Percentiles rank a stretch among this genome's conserved stretches.
Evolutionary conservation across 345 rosid species (phyloP).

Genomic region (Camelina sativa): DNA sequence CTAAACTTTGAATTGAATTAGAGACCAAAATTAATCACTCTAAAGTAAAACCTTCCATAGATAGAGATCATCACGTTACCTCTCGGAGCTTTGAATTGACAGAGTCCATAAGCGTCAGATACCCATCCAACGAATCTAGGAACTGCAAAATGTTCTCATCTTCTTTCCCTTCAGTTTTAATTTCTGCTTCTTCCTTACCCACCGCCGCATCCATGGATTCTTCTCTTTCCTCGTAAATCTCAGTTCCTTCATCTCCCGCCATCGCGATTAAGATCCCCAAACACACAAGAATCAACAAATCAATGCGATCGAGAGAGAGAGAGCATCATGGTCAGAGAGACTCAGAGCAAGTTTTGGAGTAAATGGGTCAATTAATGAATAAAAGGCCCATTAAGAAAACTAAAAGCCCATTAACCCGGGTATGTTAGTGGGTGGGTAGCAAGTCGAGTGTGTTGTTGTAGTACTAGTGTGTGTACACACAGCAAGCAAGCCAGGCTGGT

Average conservation of each 20-base stretch:
- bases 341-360: not conserved
- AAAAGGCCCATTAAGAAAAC: not conserved
- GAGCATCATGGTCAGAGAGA: not conserved
- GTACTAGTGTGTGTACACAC: constrained; percentile 2
- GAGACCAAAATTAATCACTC: not conserved
- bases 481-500: constrained; percentile 23
- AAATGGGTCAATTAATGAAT: constrained; percentile 15
- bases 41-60: not conserved
- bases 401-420: constrained; percentile 26
- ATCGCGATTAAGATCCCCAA: constrained; percentile 5
- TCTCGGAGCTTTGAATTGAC: constrained; percentile 72
- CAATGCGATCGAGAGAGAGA: constrained; percentile 25
- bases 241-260: constrained; percentile 37
- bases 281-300: constrained; percentile 20
- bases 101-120: constrained; percentile 63
- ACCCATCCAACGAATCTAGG: constrained; percentile 78
- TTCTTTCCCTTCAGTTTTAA: constrained; percentile 32
- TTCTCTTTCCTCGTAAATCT: constrained; percentile 43
- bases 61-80: constrained; percentile 55
- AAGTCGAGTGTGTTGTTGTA: constrained; percentile 12
- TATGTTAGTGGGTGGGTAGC: constrained; percentile 4
- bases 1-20: not conserved
- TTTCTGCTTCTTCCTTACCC: constrained; percentile 12
- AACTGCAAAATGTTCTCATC: constrained; percentile 59
- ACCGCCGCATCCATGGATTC: constrained; percentile 2